Evolutionary conservation across 352 stramenopile genomes (phyloP).

Genomic region (Pythium rhizo-oryzae): DNA sequence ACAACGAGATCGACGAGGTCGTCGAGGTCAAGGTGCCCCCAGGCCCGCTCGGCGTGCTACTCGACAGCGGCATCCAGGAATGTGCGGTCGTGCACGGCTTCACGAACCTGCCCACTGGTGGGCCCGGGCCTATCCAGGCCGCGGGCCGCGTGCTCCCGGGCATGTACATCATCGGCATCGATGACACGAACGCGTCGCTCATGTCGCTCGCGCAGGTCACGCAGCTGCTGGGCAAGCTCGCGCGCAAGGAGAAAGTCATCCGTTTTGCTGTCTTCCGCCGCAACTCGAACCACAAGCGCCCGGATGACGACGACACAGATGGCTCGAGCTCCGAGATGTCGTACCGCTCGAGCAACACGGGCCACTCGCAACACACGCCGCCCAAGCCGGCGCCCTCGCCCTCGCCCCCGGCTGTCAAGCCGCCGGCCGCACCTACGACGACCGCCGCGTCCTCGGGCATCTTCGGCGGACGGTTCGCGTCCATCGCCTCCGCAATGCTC

Average conservation of each 20-base stretch:
- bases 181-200: slow-evolving; percentile 81
- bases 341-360: slow-evolving; percentile 31
- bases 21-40: slow-evolving; percentile 76
- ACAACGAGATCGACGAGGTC: slow-evolving; percentile 78
- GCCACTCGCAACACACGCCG: slow-evolving; percentile 31
- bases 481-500: slow-evolving; percentile 52
- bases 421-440: slow-evolving; percentile 32
- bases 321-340: slow-evolving; percentile 42
- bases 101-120: slow-evolving; percentile 58
- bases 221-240: slow-evolving; percentile 70
- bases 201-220: slow-evolving; percentile 75
- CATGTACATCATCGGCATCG: slow-evolving; percentile 90
- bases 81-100: slow-evolving; percentile 86
- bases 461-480: slow-evolving; percentile 67
- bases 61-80: slow-evolving; percentile 78
- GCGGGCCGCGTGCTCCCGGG: slow-evolving; percentile 67
- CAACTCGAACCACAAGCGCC: slow-evolving; percentile 28
- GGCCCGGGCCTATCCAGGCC: slow-evolving; percentile 63
- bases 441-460: slow-evolving; percentile 22
- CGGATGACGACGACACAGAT: slow-evolving; percentile 47
- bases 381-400: slow-evolving; percentile 26
- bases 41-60: slow-evolving; percentile 69
- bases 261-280: slow-evolving; percentile 72
- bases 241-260: slow-evolving; percentile 80
- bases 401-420: slow-evolving; percentile 26